phyloP scores from a whole-genome alignment of 768 basidiomycete species.

The Jaapia argillacea region DNA sequence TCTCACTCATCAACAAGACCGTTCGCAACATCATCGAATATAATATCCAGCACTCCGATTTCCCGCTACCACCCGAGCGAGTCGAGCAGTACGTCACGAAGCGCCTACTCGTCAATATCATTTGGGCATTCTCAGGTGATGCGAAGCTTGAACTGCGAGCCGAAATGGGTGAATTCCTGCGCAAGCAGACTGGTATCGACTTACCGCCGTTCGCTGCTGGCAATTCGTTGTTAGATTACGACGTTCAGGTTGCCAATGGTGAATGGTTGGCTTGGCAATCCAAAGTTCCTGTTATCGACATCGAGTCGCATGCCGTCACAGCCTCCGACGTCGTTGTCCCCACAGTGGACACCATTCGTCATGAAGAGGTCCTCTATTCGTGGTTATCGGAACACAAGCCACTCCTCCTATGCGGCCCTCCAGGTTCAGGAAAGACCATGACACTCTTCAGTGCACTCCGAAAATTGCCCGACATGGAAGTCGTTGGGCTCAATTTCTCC shows the following conservation, averaged over 20 bases:
- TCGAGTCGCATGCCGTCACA: constrained; percentile 93
- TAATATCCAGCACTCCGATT: constrained; percentile 90
- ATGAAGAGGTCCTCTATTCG: constrained; percentile 97
- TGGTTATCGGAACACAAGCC: constrained; percentile 99
- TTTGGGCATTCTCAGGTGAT: constrained; percentile 98
- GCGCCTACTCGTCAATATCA: constrained; percentile 80
- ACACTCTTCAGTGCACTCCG: constrained; percentile 95
- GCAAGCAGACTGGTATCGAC: constrained; percentile 82
- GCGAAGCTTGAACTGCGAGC: constrained; percentile 85
- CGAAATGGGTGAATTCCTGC: constrained; percentile 81
- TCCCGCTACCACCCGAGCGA: constrained; percentile 76
- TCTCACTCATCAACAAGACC: constrained; percentile 95
- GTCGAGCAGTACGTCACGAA: constrained; percentile 89
- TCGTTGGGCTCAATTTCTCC: constrained; percentile 98
- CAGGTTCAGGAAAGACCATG: constrained; percentile 99
- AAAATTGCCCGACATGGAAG: constrained; percentile 97
- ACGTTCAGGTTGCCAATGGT: constrained; percentile 77
- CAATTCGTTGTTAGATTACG: constrained; percentile 87
- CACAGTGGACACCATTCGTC: constrained; percentile 95
- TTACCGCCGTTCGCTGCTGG: constrained; percentile 68
- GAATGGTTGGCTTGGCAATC: constrained; percentile 92
- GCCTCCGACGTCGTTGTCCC: constrained; percentile 96
- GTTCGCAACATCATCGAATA: constrained; percentile 90
- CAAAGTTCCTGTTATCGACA: constrained; percentile 89
- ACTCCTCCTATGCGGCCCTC: constrained; percentile 95